A percentile compares a stretch with the other conserved stretches of the same genome.
Evolutionary conservation across 1,139 yeast genomes (phyloP).

Genomic region (Sugiyamaella japonica): DNA sequence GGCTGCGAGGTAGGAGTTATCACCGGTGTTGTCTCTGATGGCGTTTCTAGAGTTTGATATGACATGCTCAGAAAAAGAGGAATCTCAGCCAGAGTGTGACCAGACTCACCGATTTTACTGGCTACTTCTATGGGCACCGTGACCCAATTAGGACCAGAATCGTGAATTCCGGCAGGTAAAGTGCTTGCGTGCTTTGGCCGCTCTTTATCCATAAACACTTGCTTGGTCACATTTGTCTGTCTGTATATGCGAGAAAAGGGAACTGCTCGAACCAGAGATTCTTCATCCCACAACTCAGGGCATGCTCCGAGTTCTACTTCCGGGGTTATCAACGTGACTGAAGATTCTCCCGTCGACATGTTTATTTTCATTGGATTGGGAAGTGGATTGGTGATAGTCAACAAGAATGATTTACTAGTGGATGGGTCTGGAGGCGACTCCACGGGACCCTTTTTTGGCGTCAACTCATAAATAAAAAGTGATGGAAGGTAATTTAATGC

Average conservation of each 20-base stretch:
- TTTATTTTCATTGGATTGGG: constrained; percentile 29
- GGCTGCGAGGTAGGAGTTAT: too few relatives aligned
- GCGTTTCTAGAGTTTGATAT: neutral
- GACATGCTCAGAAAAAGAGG: constrained; percentile 31
- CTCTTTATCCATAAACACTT: constrained; percentile 35
- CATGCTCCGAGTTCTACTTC: constrained; percentile 34
- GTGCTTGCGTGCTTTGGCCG: constrained; percentile 16
- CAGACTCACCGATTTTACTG: constrained; percentile 12
- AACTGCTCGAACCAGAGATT: constrained; percentile 31
- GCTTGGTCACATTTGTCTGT: constrained; percentile 33
- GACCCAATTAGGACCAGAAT: constrained; percentile 37
- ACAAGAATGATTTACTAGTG: constrained; percentile 2
- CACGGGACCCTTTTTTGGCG: neutral
- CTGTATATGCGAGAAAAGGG: constrained; percentile 35
- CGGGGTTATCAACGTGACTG: constrained; percentile 31
- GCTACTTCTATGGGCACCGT: constrained; percentile 26
- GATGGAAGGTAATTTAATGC: constrained; percentile 35
- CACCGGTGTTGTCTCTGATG: neutral
- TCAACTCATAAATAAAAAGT: constrained; percentile 19
- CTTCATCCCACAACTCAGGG: constrained; percentile 35
- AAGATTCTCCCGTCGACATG: constrained; percentile 28
- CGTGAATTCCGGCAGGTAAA: constrained; percentile 15
- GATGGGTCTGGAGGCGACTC: neutral
- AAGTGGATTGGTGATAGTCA: constrained; percentile 35
- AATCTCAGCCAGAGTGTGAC: constrained; percentile 19